A percentile compares a stretch with the other conserved stretches of the same genome.
These are phyloP conservation scores for Collybiopsis luxurians DNA, from an alignment of 768 basidiomycete species.

Conservation along the genomic window DNA sequence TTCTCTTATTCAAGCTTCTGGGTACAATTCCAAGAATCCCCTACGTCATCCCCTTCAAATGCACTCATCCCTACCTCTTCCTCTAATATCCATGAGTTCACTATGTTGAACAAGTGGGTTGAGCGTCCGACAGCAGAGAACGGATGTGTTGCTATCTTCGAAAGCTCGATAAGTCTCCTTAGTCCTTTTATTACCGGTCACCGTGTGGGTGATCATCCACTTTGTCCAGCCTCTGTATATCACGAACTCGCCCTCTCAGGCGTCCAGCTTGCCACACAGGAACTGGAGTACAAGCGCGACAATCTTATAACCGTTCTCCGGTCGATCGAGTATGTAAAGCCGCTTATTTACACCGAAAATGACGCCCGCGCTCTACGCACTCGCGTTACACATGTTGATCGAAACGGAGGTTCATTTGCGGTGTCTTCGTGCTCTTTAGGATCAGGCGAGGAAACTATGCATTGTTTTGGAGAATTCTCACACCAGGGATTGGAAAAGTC, in stretches of 20 bases:
- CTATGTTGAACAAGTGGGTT: constrained; percentile 33
- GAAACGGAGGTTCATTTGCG: no score
- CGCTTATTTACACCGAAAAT: no score
- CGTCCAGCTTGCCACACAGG: constrained; percentile 31
- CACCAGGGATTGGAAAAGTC: constrained; percentile 26
- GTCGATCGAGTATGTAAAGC: no score
- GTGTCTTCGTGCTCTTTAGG: no score
- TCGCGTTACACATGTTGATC: no score
- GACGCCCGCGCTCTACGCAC: no score
- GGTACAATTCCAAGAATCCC: constrained; percentile 42
- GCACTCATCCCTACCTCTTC: neutral
- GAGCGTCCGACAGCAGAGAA: constrained; percentile 39
- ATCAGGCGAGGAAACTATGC: no score
- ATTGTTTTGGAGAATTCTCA: no score
- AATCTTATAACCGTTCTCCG: constrained; percentile 17
- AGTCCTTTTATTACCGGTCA: constrained; percentile 52
- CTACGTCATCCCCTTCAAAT: neutral
- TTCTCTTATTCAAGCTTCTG: constrained; percentile 56
- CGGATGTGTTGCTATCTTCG: constrained; percentile 42
- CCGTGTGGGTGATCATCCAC: constrained; percentile 47
- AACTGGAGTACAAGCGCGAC: constrained; percentile 27
- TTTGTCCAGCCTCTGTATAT: constrained; percentile 70
- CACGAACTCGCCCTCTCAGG: constrained; percentile 53
- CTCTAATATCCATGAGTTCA: constrained; percentile 20
- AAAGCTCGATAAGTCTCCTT: constrained; percentile 48